phyloP scores from a whole-genome alignment of 352 stramenopile species.

The Pythium folliculosum region DNA sequence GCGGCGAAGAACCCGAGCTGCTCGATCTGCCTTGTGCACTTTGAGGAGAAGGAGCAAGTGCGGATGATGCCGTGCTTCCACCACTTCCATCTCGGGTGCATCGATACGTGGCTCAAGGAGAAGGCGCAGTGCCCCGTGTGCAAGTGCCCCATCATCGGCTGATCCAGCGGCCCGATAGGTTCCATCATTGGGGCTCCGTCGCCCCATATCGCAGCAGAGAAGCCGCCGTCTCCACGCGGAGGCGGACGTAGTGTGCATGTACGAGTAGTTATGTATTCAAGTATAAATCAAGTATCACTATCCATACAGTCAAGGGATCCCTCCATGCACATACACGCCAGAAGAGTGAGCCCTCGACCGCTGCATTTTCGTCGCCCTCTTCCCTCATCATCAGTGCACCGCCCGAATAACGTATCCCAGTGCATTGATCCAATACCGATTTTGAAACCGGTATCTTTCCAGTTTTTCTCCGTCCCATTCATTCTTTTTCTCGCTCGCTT shows the following conservation, averaged over 20 bases:
- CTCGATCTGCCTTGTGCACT: conserved; percentile 64
- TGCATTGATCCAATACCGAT: neutral
- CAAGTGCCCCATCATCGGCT: conserved; percentile 72
- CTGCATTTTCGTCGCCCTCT: too few species aligned
- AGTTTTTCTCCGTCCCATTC: conserved; percentile 18
- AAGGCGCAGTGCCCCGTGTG: conserved; percentile 79
- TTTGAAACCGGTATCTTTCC: conserved; percentile 1
- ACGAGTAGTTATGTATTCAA: neutral
- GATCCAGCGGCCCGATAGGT: too few species aligned
- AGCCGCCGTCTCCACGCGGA: neutral
- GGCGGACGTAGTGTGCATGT: neutral
- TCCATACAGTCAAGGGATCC: too few species aligned
- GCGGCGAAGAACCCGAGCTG: conserved; percentile 54
- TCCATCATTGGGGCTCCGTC: too few species aligned
- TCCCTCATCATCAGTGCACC: too few species aligned
- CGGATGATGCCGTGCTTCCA: conserved; percentile 82
- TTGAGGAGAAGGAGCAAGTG: conserved; percentile 42
- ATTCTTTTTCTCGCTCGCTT: conserved; percentile 13
- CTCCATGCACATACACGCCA: too few species aligned
- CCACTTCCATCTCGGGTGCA: conserved; percentile 72
- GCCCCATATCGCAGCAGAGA: neutral
- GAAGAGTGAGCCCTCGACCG: too few species aligned
- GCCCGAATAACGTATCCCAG: neutral
- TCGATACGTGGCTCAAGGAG: conserved; percentile 74
- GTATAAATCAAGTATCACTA: neutral